Conservation (phyloP, 2,329 filamentous ascomycete genomes). For the Aspergillus calidoustus region DNA sequence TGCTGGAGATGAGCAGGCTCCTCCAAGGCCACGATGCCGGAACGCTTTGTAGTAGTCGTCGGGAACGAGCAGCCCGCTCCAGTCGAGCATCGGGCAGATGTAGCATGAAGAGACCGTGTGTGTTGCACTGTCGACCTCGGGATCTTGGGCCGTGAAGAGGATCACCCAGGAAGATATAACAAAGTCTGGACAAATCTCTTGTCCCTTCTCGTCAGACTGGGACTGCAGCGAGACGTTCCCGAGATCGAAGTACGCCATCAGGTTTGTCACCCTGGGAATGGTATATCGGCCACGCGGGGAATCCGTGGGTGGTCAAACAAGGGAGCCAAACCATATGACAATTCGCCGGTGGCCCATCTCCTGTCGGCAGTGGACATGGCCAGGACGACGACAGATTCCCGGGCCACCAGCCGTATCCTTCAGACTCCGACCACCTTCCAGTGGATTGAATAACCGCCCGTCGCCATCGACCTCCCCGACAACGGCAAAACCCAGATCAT, state of each 20-base stretch:
- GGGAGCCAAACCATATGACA: conserved; percentile 1
- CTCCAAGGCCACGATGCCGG: conserved; percentile 4
- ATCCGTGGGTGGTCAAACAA: neutral
- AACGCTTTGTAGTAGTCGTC: conserved; percentile 1
- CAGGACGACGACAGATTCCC: no score
- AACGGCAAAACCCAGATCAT: neutral
- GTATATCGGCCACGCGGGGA: neutral
- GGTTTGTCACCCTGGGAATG: neutral
- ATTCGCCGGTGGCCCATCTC: neutral
- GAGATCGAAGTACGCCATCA: neutral
- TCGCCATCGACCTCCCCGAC: neutral
- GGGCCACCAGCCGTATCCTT: no score
- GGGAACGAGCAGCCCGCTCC: neutral
- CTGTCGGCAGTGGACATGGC: no score
- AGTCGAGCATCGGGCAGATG: neutral
- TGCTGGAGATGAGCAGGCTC: neutral
- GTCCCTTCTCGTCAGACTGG: neutral
- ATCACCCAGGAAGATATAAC: neutral
- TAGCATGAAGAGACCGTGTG: conserved; percentile 6
- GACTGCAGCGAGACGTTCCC: neutral
- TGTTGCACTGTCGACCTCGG: neutral
- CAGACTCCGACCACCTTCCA: neutral
- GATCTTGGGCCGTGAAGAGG: no score
- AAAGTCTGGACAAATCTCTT: neutral
- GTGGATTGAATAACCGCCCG: neutral